A percentile compares a stretch with the other conserved stretches of the same genome.
Evolutionary conservation across 1,284 basidiomycete genomes (phyloP).

Genomic region (Tilletia indica): DNA sequence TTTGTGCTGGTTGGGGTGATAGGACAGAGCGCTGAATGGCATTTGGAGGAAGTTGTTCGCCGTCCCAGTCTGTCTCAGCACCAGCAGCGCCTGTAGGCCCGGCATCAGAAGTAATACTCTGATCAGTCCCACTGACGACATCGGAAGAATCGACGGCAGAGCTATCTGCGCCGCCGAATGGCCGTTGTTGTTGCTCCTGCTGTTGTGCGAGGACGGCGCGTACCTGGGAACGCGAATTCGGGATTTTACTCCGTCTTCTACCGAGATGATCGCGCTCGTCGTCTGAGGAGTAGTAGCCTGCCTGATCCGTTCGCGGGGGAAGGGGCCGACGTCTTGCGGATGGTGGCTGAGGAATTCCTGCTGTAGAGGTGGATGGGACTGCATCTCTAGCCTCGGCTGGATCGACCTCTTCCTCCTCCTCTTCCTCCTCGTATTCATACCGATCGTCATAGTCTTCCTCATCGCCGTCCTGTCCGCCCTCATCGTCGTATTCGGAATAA

Average conservation of each 20-base stretch:
- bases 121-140: background rate
- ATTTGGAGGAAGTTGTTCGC: conserved; percentile 38
- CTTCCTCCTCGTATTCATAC: conserved; percentile 28
- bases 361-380: background rate
- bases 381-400: background rate
- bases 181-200: background rate
- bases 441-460: conserved; percentile 17
- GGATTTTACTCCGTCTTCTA: background rate
- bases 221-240: background rate
- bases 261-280: conserved; percentile 7
- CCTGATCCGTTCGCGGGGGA: background rate
- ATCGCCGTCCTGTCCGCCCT: conserved; percentile 14
- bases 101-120: background rate
- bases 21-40: conserved; percentile 22
- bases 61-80: conserved; percentile 34
- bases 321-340: background rate
- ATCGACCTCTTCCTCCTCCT: conserved; percentile 28
- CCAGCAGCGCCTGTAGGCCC: background rate
- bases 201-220: conserved; percentile 12
- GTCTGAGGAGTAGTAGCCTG: conserved; percentile 4
- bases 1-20: conserved; percentile 14
- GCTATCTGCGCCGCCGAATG: background rate
- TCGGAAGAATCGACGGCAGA: background rate
- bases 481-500: conserved; percentile 16
- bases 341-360: background rate